phyloP scores from a whole-genome alignment of 106 monocot species.

The Dactylorhiza incarnata region DNA sequence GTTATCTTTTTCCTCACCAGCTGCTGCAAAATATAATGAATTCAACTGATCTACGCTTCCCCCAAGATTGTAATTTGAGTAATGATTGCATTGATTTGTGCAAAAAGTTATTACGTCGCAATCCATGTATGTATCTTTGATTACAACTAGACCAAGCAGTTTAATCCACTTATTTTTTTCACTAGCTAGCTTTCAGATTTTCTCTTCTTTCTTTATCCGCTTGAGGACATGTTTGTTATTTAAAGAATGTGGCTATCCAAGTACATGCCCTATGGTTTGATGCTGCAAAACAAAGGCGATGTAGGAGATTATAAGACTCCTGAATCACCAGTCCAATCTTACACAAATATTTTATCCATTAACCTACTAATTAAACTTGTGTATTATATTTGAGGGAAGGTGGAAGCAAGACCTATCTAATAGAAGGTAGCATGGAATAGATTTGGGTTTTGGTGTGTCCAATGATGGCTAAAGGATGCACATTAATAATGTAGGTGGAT shows the following conservation, averaged over 20 bases:
- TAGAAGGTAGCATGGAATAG: not conserved
- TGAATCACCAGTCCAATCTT: not conserved
- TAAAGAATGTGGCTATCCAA: not conserved
- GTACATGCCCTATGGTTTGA: not conserved
- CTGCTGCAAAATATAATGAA: constrained; percentile 80
- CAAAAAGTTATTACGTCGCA: constrained; percentile 66
- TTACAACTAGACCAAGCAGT: not conserved
- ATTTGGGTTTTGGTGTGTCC: not conserved
- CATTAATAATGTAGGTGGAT: not conserved
- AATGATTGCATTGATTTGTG: constrained; percentile 85
- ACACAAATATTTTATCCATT: not conserved
- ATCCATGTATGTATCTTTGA: constrained; percentile 59
- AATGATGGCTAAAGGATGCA: not conserved
- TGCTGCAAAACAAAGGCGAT: not conserved
- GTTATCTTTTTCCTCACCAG: constrained; percentile 33
- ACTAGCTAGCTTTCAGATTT: not conserved
- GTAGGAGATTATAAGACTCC: not conserved
- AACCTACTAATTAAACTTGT: not conserved
- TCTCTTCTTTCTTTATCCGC: not conserved
- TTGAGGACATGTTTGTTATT: not conserved
- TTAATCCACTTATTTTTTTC: not conserved
- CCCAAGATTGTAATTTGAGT: constrained; percentile 51
- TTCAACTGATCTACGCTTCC: constrained; percentile 63
- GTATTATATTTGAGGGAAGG: not conserved
- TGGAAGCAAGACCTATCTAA: not conserved